A percentile compares a stretch with the other conserved stretches of the same genome.
Conservation (phyloP, 495 filamentous ascomycete genomes). For the Xylona heveae region DNA sequence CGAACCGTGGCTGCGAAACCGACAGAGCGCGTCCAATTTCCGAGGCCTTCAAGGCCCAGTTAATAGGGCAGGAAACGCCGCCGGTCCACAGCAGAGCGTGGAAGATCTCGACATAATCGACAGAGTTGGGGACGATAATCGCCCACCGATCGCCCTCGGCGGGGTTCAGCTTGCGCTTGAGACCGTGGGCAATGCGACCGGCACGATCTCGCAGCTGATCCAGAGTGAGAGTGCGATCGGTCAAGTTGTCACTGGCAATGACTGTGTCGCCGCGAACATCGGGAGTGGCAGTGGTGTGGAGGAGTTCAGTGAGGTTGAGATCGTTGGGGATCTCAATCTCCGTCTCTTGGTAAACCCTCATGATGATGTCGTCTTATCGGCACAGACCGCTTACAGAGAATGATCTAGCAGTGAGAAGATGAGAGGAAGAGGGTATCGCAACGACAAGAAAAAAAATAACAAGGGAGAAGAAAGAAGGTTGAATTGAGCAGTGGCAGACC, state of each 20-base stretch:
- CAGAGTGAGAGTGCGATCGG: slow-evolving; percentile 17
- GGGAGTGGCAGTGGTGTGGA: slow-evolving; percentile 13
- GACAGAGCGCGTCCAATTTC: too few relatives aligned
- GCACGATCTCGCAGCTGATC: slow-evolving; percentile 15
- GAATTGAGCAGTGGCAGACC: too few relatives aligned
- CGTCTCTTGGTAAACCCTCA: slow-evolving; percentile 14
- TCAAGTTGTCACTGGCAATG: slow-evolving; percentile 18
- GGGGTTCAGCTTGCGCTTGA: slow-evolving; percentile 11
- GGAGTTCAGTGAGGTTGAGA: slow-evolving; percentile 16
- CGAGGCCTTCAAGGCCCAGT: too few relatives aligned
- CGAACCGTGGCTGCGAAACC: too few relatives aligned
- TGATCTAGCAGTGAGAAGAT: too few relatives aligned
- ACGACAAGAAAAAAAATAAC: too few relatives aligned
- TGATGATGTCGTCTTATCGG: too few relatives aligned
- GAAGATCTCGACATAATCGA: slow-evolving; percentile 17
- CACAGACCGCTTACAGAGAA: too few relatives aligned
- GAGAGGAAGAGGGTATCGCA: too few relatives aligned
- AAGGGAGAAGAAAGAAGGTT: too few relatives aligned
- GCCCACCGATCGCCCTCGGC: slow-evolving; percentile 14
- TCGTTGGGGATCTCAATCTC: slow-evolving; percentile 14
- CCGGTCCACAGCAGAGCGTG: too few relatives aligned
- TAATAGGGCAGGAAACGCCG: too few relatives aligned
- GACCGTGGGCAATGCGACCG: slow-evolving; percentile 14
- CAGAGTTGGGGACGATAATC: slow-evolving; percentile 16
- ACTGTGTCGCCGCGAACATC: slow-evolving; percentile 15